Conservation (phyloP, 768 basidiomycete species). For the Rhodotorula kratochvilovae region DNA sequence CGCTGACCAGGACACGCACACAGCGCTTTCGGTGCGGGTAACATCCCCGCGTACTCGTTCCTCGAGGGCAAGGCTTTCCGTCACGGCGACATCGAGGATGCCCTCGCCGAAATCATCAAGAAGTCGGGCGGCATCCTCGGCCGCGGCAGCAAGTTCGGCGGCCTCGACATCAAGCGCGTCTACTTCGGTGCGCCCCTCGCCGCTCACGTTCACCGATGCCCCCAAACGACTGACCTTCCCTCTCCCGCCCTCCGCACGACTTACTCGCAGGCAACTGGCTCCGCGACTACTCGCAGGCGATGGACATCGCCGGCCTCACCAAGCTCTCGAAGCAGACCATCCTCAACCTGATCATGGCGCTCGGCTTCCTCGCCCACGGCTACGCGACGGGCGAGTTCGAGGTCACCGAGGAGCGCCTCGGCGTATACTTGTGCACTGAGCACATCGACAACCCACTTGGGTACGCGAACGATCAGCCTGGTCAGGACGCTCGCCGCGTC, state of each 20-base stretch:
- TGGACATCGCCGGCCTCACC: slow-evolving; percentile 45
- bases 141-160: slow-evolving; percentile 47
- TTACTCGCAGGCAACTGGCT: slow-evolving; percentile 71
- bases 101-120: slow-evolving; percentile 45
- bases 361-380: slow-evolving; percentile 72
- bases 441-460: slow-evolving; percentile 47
- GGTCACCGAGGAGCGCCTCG: slow-evolving; percentile 48
- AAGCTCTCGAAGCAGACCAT: slow-evolving; percentile 39
- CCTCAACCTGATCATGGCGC: slow-evolving; percentile 61
- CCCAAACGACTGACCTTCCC: background rate
- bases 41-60: slow-evolving; percentile 62
- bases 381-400: slow-evolving; percentile 54
- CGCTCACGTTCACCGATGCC: background rate
- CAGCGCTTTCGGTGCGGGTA: slow-evolving; percentile 22
- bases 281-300: slow-evolving; percentile 69
- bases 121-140: slow-evolving; percentile 42
- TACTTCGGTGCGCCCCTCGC: slow-evolving; percentile 45
- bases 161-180: slow-evolving; percentile 48
- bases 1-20: background rate
- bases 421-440: slow-evolving; percentile 50
- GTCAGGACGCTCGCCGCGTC: slow-evolving; percentile 71
- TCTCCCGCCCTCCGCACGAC: too few relatives aligned
- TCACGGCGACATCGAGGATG: slow-evolving; percentile 74
- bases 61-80: slow-evolving; percentile 68
- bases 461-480: slow-evolving; percentile 36